A percentile compares a stretch with the other conserved stretches of the same genome.
These are phyloP conservation scores for Hysterium pulicare DNA, from an alignment of 2,329 filamentous ascomycete genomes.

Conservation along the genomic window DNA sequence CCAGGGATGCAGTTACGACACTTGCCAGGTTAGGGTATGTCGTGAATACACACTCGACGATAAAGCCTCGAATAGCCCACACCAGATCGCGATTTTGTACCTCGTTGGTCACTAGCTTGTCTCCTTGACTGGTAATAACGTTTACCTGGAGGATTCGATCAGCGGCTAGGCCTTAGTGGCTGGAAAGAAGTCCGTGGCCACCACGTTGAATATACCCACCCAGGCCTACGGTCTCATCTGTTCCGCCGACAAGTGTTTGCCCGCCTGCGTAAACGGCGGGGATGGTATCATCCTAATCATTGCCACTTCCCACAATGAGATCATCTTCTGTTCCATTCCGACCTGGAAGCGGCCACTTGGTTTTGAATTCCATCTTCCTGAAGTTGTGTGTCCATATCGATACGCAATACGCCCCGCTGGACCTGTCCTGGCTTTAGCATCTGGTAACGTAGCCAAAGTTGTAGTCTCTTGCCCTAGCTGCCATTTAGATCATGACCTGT, in stretches of 20 bases:
- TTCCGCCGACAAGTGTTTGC: conserved; percentile 3
- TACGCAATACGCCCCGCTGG: not conserved
- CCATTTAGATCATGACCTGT: conserved; percentile 8
- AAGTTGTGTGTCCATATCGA: conserved; percentile 11
- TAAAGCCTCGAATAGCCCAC: too few relatives aligned
- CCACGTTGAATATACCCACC: conserved; percentile 41
- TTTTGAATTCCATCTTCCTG: conserved; percentile 3
- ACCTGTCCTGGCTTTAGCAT: too few relatives aligned
- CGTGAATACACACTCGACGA: too few relatives aligned
- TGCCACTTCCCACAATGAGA: conserved; percentile 17
- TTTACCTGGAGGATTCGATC: conserved; percentile 13
- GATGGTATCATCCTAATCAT: conserved; percentile 15
- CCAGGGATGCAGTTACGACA: too few relatives aligned
- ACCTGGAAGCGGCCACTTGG: conserved; percentile 3
- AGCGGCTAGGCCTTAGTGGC: conserved; percentile 31
- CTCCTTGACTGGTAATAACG: conserved; percentile 10
- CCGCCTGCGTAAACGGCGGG: not conserved
- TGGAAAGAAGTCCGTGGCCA: conserved; percentile 50
- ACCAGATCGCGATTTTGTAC: conserved; percentile 12
- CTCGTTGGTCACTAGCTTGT: conserved; percentile 11
- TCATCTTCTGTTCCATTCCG: conserved; percentile 11
- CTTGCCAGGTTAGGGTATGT: too few relatives aligned
- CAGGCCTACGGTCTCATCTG: conserved; percentile 44
- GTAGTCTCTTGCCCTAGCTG: too few relatives aligned
- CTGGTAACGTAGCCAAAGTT: too few relatives aligned